These are phyloP conservation scores for Xylaria cubensis DNA, from an alignment of 495 filamentous ascomycete species.

Conservation along the genomic window DNA sequence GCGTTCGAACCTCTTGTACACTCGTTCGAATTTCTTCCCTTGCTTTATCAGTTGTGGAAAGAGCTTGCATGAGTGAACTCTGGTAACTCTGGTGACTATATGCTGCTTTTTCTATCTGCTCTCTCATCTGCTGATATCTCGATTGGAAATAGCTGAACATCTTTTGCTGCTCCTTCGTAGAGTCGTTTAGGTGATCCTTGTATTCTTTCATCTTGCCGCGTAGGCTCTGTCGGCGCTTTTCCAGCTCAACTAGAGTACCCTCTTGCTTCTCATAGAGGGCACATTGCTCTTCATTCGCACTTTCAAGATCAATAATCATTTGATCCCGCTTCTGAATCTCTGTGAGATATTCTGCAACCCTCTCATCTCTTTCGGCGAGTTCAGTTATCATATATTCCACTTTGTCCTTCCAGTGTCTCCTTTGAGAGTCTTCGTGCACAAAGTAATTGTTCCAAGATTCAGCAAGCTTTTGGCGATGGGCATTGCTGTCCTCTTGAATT, in stretches of 20 bases:
- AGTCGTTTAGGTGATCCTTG: conserved; percentile 43
- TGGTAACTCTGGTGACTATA: conserved; percentile 28
- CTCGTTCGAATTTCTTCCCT: conserved; percentile 43
- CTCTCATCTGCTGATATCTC: conserved; percentile 37
- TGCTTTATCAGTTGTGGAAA: conserved; percentile 39
- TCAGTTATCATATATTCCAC: conserved; percentile 32
- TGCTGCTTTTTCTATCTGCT: conserved; percentile 35
- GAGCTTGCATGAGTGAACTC: conserved; percentile 33
- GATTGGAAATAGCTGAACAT: conserved; percentile 42
- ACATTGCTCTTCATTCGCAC: conserved; percentile 30
- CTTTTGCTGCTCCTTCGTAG: conserved; percentile 49
- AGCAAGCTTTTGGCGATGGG: conserved; percentile 28
- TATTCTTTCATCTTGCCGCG: conserved; percentile 41
- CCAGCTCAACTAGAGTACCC: conserved; percentile 31
- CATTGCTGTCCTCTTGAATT: conserved; percentile 24
- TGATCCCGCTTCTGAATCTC: conserved; percentile 31
- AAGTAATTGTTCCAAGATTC: conserved; percentile 34
- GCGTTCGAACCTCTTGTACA: conserved; percentile 36
- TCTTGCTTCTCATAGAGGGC: conserved; percentile 35
- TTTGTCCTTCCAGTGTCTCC: conserved; percentile 36
- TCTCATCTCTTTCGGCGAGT: conserved; percentile 31
- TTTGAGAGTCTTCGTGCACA: conserved; percentile 30
- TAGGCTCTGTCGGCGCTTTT: conserved; percentile 31
- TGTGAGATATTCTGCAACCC: conserved; percentile 32
- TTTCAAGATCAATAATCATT: conserved; percentile 36